Conservation (phyloP, 2,329 filamentous ascomycete species). For the Pseudogymnoascus sp. region DNA sequence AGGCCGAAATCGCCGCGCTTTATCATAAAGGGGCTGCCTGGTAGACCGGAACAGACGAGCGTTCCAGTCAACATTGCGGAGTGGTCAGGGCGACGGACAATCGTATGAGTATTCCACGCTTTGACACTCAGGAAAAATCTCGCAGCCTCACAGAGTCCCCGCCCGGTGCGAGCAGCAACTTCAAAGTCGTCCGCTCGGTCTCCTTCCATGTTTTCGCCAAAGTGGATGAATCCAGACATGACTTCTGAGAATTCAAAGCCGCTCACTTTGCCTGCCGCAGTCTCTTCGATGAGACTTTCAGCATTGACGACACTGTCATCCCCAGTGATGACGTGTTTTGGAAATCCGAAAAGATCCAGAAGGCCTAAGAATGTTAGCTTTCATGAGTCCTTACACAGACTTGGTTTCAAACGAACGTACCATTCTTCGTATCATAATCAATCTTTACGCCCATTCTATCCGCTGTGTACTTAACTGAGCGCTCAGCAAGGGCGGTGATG, state of each 20-base stretch:
- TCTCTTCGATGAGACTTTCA: slow-evolving; percentile 31
- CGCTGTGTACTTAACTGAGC: slow-evolving; percentile 48
- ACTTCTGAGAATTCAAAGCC: slow-evolving; percentile 58
- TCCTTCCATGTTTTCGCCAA: slow-evolving; percentile 33
- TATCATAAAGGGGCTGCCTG: slow-evolving; percentile 54
- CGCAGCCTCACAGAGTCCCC: slow-evolving; percentile 47
- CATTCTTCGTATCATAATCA: slow-evolving; percentile 38
- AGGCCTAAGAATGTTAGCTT: slow-evolving; percentile 24
- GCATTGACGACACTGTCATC: slow-evolving; percentile 37
- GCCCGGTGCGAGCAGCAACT: slow-evolving; percentile 44
- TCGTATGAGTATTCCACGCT: slow-evolving; percentile 44
- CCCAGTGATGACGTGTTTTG: slow-evolving; percentile 31
- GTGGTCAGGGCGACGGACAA: slow-evolving; percentile 42
- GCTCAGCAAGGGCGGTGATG: slow-evolving; percentile 61
- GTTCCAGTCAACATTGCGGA: slow-evolving; percentile 50
- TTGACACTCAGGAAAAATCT: slow-evolving; percentile 54
- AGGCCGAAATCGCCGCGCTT: slow-evolving; percentile 50
- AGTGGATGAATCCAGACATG: slow-evolving; percentile 55
- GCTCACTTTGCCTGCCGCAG: slow-evolving; percentile 30
- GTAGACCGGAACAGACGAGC: slow-evolving; percentile 48
- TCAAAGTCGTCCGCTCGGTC: slow-evolving; percentile 47
- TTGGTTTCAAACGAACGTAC: background rate
- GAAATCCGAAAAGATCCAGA: slow-evolving; percentile 49
- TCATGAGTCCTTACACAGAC: slow-evolving; percentile 2
- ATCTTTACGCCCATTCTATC: slow-evolving; percentile 37